Percentiles rank a stretch among this genome's conserved stretches.
Conservation (phyloP, 2,329 filamentous ascomycete species). For the Ascocoryne sarcoides region DNA sequence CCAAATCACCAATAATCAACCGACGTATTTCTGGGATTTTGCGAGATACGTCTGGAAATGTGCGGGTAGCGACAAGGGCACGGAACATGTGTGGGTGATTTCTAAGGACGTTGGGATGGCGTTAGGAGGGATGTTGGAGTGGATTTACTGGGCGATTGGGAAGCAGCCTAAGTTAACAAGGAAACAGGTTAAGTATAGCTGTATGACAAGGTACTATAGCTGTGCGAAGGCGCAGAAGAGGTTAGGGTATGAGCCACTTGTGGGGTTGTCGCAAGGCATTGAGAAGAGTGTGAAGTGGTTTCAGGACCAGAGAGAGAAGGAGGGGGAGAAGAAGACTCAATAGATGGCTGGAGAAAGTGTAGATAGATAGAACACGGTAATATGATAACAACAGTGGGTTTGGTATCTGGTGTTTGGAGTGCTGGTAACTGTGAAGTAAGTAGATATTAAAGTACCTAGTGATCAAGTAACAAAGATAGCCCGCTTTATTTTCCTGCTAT, state of each 20-base stretch:
- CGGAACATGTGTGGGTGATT: slow-evolving; percentile 46
- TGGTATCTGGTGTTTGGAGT: not conserved
- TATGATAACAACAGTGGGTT: too few species aligned
- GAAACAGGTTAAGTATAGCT: slow-evolving; percentile 48
- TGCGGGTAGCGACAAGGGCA: slow-evolving; percentile 44
- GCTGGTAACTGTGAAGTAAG: not conserved
- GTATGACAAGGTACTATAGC: slow-evolving; percentile 70
- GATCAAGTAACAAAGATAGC: not conserved
- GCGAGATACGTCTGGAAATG: slow-evolving; percentile 67
- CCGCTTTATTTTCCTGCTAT: too few species aligned
- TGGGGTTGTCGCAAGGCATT: slow-evolving; percentile 57
- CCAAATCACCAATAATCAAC: slow-evolving; percentile 82
- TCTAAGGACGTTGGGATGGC: slow-evolving; percentile 41
- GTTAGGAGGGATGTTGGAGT: slow-evolving; percentile 46
- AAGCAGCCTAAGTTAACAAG: slow-evolving; percentile 44
- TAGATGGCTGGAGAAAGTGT: slow-evolving; percentile 21
- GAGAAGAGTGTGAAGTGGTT: slow-evolving; percentile 22
- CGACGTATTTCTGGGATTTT: slow-evolving; percentile 88
- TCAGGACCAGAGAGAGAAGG: slow-evolving; percentile 16
- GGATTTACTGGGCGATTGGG: slow-evolving; percentile 39
- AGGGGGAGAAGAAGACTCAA: slow-evolving; percentile 25
- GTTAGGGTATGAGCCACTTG: slow-evolving; percentile 61
- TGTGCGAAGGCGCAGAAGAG: slow-evolving; percentile 65
- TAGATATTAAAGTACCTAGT: not conserved
- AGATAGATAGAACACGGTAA: not conserved